Evolutionary conservation across 2,329 filamentous ascomycete genomes (phyloP), one percentile per base, ranked within the genome.

Genomic region (Daldinia eschscholtzii): DNA sequence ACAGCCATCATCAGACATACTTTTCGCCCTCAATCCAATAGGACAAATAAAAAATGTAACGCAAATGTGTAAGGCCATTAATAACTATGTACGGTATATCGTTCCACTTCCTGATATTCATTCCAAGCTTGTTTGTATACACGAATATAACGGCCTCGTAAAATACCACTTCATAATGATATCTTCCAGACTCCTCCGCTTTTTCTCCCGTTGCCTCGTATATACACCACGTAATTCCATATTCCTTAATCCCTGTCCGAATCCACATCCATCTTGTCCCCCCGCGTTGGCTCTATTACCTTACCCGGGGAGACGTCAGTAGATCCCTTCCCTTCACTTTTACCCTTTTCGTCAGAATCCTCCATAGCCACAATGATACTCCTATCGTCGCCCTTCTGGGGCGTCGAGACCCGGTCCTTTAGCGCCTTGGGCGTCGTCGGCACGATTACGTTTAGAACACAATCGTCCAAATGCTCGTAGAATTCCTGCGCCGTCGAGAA

Each of bases 401-500:
- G 73, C 20, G 76, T 76, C 23, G 74, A 74, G 2, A 71, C 71
- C 39, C 69, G 71, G 20, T 74, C 75, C 55, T 73, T 75, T 30
- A 75, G 61, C 10, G 67, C 64, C 62, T 80, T 81, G 0, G 80
- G 79, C 3, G 79, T 80, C 6, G 80, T 78, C 5, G 86, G 85
- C 13, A 88, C 85, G 59, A 89, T 87, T 15, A 88, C 86, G 57
- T 86, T 86, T 48, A 89, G 81, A 37, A 89, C 87, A 61, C 87
- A 89, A 73, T 89, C 87, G 72, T 92, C 95, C 72, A 98, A 84
- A 84, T 98, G 95, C 83, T 98, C 95, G 80, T 98, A 98, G 82
- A 98, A 98, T 77, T 98, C 95, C 80, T 98, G 95, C 2, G 95
- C 93, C 68, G 91, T 95, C 73, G 87, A 86, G 79, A 97, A 98